Percentiles rank a stretch among this genome's conserved stretches.
These are phyloP conservation scores for Symbiodinium pilosum DNA, from an alignment of 73 alveolate genomes.

Conservation along the genomic window DNA sequence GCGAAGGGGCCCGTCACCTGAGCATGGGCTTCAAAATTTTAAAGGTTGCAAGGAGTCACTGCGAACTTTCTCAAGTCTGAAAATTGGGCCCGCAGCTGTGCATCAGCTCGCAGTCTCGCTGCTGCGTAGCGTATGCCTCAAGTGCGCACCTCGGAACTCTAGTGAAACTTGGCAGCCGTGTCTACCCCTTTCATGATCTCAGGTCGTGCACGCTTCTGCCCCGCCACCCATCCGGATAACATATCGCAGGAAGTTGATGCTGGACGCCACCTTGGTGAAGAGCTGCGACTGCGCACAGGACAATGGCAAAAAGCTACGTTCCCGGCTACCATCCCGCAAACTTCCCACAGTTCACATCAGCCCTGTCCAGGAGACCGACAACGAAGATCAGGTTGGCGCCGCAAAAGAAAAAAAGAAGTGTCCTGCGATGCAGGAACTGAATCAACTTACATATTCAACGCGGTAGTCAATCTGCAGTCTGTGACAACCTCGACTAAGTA, in stretches of 20 bases:
- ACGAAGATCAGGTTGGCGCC: conserved; percentile 86
- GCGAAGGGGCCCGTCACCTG: conserved; percentile 82
- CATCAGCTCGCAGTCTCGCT: conserved; percentile 88
- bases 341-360: background rate
- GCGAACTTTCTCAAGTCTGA: no score
- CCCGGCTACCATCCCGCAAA: background rate
- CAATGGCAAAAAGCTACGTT: background rate
- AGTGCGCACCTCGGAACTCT: conserved; percentile 42
- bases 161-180: no score
- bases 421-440: conserved; percentile 16
- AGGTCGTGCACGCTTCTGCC: conserved; percentile 48
- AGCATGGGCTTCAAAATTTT: background rate
- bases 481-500: no score
- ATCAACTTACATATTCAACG: no score
- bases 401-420: conserved; percentile 76
- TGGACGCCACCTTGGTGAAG: conserved; percentile 43
- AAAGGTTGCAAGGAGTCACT: background rate
- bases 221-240: conserved; percentile 89
- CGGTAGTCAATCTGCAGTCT: no score
- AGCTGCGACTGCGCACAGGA: background rate
- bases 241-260: conserved; percentile 80
- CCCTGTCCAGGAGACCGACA: background rate
- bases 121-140: conserved; percentile 81
- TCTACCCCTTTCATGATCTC: background rate
- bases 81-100: conserved; percentile 17